Evolutionary conservation across 1,284 basidiomycete species (phyloP), one percentile per base, ranked within the genome.

Genomic region (Flammula alnicola): DNA sequence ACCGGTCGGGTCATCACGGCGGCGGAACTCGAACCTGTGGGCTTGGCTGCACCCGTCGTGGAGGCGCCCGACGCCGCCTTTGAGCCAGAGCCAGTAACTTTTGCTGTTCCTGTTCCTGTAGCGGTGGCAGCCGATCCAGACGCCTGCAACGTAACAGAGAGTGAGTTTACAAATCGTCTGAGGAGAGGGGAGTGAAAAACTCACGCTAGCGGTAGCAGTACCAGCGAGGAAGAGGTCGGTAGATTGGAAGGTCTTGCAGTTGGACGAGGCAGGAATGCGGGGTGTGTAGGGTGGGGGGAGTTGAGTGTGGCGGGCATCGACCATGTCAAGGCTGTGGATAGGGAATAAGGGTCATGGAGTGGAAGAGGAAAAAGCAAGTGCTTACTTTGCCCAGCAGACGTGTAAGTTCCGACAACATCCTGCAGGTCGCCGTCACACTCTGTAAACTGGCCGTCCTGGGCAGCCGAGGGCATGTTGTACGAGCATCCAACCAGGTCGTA

Each of bases 401-500:
- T 54, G 25, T 54, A 52, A 3, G 52, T 33, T 26, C 56, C 56
- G 11, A 49, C 56, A n/a, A 54, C 52, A 32, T 57, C 52, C 31
- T 57, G 56, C 12, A 57, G 33, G n/a, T 57, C 56, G n/a, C 56
- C 47, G 16, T 58, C 56, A 23, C 56, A 58, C 23, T 44, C 41
- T 0, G 51, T 51, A 36, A 58, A 58, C 41, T 52, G 45, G 32
- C 62, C 62, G 36, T 59, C 51, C 44, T 61, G 44, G 3, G 54
- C 62, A 16, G 59, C 47, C 29, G 51, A 56, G 9, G 62, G 62
- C 44, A 59, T 58, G 49, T 66, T 66, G 52, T 64, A 66, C 14
- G 43, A 41, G 49, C 65, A 66, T 3, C 65, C 65, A 40, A 66
- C 56, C 14, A 63, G 56, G 46, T 65, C 65, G 39, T 59, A 59